Conservation (phyloP, 1,139 yeast genomes). For the Petasospora rhodanensis region DNA sequence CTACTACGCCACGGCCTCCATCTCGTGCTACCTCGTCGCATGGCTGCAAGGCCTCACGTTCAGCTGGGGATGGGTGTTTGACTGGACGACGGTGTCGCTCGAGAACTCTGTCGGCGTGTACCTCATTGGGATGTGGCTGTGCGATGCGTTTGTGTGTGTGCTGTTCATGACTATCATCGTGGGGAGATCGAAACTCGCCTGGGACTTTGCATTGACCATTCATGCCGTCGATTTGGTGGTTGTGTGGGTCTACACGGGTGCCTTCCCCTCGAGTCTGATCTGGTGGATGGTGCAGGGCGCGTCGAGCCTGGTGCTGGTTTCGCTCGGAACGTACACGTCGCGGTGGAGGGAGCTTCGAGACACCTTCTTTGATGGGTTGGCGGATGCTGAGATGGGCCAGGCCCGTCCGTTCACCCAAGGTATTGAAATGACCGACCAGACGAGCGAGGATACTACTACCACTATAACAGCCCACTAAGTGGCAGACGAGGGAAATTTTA, state of each 20-base stretch:
- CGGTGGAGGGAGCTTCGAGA: slow-evolving; percentile 41
- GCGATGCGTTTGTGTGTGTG: slow-evolving; percentile 74
- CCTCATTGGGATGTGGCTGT: slow-evolving; percentile 68
- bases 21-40: slow-evolving; percentile 53
- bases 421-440: slow-evolving; percentile 12
- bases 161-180: slow-evolving; percentile 81
- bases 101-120: slow-evolving; percentile 81
- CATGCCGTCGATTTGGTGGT: slow-evolving; percentile 75
- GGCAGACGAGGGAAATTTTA: too few relatives aligned
- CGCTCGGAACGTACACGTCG: slow-evolving; percentile 41
- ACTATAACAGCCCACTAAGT: too few relatives aligned
- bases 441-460: too few relatives aligned
- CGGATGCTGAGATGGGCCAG: slow-evolving; percentile 39
- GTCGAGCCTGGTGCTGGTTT: slow-evolving; percentile 65
- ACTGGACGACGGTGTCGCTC: slow-evolving; percentile 71
- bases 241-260: slow-evolving; percentile 60
- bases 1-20: slow-evolving; percentile 59
- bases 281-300: slow-evolving; percentile 84
- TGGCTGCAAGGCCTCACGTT: slow-evolving; percentile 61
- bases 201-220: slow-evolving; percentile 91
- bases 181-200: slow-evolving; percentile 87
- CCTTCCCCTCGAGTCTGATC: slow-evolving; percentile 61
- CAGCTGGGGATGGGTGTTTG: slow-evolving; percentile 65
- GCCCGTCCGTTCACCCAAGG: slow-evolving; percentile 8
- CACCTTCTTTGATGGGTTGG: slow-evolving; percentile 80